Conservation (phyloP, 1,139 yeast genomes). For the Diutina mesorugosa region DNA sequence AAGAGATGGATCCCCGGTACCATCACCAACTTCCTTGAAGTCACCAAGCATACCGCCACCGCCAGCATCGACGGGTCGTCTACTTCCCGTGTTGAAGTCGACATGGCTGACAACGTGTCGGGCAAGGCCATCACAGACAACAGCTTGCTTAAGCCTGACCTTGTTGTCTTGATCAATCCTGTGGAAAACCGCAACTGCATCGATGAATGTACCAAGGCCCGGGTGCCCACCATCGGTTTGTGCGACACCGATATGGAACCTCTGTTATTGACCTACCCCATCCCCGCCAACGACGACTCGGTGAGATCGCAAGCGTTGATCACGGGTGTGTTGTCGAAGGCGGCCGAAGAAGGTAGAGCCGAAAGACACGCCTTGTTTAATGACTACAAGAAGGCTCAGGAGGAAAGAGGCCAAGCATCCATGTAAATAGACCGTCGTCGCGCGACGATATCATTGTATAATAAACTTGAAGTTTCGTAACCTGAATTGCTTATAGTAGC, state of each 20-base stretch:
- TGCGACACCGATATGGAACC: constrained; percentile 94
- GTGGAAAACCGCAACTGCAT: constrained; percentile 75
- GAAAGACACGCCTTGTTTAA: constrained; percentile 21
- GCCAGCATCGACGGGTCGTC: constrained; percentile 16
- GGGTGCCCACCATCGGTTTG: constrained; percentile 88
- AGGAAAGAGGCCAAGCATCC: not conserved
- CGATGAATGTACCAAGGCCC: constrained; percentile 66
- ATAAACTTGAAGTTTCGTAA: not conserved
- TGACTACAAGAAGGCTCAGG: not conserved
- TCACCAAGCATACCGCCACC: constrained; percentile 57
- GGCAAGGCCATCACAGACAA: constrained; percentile 33
- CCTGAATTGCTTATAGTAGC: not conserved
- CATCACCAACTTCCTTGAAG: constrained; percentile 71
- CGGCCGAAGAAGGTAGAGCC: constrained; percentile 69
- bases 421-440: not conserved
- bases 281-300: constrained; percentile 96
- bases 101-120: constrained; percentile 34
- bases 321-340: constrained; percentile 70
- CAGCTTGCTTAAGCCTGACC: constrained; percentile 66
- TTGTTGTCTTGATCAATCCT: constrained; percentile 79
- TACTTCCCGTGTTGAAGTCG: constrained; percentile 18
- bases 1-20: constrained; percentile 94
- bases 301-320: constrained; percentile 67
- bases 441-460: not conserved
- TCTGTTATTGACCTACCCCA: constrained; percentile 77